Base-by-base conservation (phyloP, 1,139 yeast genomes). In the Diutina neorugosa region DNA sequence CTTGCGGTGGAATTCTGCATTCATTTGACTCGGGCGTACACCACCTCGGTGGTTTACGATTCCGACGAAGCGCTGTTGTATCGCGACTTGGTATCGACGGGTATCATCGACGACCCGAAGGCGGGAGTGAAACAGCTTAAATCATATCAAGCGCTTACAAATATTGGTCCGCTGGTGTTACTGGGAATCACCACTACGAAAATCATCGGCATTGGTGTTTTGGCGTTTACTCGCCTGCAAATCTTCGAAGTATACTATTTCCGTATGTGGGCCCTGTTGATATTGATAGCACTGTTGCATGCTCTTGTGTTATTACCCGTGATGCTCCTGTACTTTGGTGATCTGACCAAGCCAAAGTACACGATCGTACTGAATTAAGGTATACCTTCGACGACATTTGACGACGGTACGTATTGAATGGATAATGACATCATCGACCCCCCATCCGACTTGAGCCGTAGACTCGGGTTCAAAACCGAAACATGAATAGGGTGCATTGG, bases 101-200 rank as follows among this genome's bases (percentile, higher is more conserved):
- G 53, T 2, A 55, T 57, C 43, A 55, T 57, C 55, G 55, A 52
- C 4, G 51, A 52, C 21, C 49, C 52, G 2, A 16, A 43, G 21
- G 41, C 44, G 41, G 48, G 44, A 18, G 46, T 43, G 19, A 20
- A 49, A 27, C 42, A 23, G 44, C 23, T 47, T 18, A 55, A 53
- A 6, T 56, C 57, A 9, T 76, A 70, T 59, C 76, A 80, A 57
- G 82, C 96, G 0, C 73, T 93, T 55, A 73, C 74, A 0, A 81
- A 81, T 5, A 88, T 90, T 12, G 98, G 98, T 1, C 89, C 91
- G 1, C 81, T 96, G 1, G 95, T 91, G 0, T 73, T 93, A 55
- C 85, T 89, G 19, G 98, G 98, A 1, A 91, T 93, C 53, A 86
- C 96, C 1, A 64, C 90, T 59, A 93, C 98, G 5, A 93, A 93